Evolutionary conservation across 331 rosid species (phyloP).

Genomic region (Telfairia occidentalis): DNA sequence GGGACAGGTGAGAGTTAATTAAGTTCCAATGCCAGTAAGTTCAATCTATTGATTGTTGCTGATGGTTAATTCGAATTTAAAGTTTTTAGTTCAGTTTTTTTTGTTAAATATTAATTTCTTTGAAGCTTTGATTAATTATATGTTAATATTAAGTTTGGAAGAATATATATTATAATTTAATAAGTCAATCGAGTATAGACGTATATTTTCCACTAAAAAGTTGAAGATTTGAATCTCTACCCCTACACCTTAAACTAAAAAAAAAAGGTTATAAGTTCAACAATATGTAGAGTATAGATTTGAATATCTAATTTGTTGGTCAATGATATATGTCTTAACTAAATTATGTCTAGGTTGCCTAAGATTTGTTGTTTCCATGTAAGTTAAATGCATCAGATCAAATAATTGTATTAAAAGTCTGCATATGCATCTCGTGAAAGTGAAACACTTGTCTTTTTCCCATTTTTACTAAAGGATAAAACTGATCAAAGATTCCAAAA

Average conservation of each 20-base stretch:
- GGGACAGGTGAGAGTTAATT: neutral
- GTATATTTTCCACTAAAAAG: too few species aligned
- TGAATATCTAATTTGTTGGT: too few species aligned
- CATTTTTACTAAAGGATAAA: too few species aligned
- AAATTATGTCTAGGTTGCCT: too few species aligned
- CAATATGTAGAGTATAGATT: too few species aligned
- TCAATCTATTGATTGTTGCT: neutral
- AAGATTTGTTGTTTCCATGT: neutral
- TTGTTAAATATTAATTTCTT: neutral
- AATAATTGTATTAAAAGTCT: neutral
- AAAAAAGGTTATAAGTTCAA: too few species aligned
- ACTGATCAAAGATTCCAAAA: neutral
- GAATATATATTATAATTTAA: too few species aligned
- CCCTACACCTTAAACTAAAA: too few species aligned
- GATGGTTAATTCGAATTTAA: neutral
- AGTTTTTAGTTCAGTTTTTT: neutral
- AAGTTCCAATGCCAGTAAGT: neutral
- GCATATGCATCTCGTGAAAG: neutral
- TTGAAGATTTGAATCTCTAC: too few species aligned
- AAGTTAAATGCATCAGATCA: neutral
- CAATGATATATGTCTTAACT: too few species aligned
- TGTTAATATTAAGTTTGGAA: neutral
- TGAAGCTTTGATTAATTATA: neutral
- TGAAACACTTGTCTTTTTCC: neutral
- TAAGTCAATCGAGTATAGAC: too few species aligned